Evolutionary conservation across 1,139 yeast genomes (phyloP), one percentile per base, ranked within the genome.

Genomic region (Taphrina pruni): DNA sequence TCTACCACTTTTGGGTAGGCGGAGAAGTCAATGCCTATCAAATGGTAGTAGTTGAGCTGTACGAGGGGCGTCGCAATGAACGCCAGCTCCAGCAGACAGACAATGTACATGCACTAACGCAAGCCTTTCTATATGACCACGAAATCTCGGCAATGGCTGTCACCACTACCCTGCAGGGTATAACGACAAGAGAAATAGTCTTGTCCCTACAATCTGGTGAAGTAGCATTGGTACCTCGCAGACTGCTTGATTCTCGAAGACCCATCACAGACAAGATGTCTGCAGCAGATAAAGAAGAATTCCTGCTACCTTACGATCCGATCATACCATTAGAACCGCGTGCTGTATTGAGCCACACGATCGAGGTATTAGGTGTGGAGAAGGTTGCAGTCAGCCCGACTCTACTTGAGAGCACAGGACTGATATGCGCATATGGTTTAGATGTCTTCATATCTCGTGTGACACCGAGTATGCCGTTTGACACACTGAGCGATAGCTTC

Each of bases 391-490:
- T 90, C 0, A 79, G 82, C 45, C 86, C 94, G 1, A 88, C 97
- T 0, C 83, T 86, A 60, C 81, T 91, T 70, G 99, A 94, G 78
- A 89, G 96, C 0, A 91, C 98, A 0, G 82, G 88, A 1, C 82
- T 89, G 48, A 84, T 92, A 1, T 88, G 95, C 72, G 84, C 86
- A 35, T 80, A 84, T 67, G 91, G 90, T 48, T 70, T 74, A 2
- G 96, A 90, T 76, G 78, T 89, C 26, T 93, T 89, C 79, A 90
- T 93, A 76, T 88, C 95, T 0, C 81, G 87, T 67, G 82, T 89
- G 32, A 85, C 89, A 68, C 97, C 98, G 0, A 90, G 97, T 0
- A 85, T 85, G 68, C 90, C 92, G 65, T 93, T 90, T 79, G 99
- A 94, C 78, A 81, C 87, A 71, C 83, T 92, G 75, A 84, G 87